Evolutionary conservation across 1,139 yeast species (phyloP).

Genomic region (Suhomyces terraborum): DNA sequence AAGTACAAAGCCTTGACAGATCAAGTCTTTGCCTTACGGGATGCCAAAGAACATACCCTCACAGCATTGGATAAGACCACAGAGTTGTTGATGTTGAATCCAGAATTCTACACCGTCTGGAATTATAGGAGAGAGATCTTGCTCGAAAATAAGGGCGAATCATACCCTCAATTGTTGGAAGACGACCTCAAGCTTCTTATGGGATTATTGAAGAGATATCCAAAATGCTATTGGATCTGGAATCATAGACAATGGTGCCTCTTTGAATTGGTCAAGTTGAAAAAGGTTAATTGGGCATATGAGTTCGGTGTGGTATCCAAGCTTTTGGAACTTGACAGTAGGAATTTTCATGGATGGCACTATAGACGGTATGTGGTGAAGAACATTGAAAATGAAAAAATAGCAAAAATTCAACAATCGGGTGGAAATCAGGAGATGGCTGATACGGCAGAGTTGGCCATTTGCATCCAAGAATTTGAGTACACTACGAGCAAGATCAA

Average conservation of each 20-base stretch:
- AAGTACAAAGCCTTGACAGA: constrained; percentile 52
- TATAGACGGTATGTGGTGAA: constrained; percentile 75
- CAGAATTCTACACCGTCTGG: constrained; percentile 91
- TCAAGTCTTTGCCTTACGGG: constrained; percentile 42
- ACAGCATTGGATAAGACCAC: constrained; percentile 53
- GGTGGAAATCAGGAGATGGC: constrained; percentile 1
- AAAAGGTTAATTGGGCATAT: constrained; percentile 58
- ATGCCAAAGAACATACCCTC: constrained; percentile 31
- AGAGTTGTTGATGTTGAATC: constrained; percentile 62
- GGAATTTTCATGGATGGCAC: constrained; percentile 97
- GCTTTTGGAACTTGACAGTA: constrained; percentile 67
- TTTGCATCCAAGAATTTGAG: constrained; percentile 57
- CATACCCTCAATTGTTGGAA: constrained; percentile 38
- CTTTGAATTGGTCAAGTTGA: constrained; percentile 47
- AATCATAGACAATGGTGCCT: constrained; percentile 88
- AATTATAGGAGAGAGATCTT: constrained; percentile 81
- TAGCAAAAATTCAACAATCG: not conserved
- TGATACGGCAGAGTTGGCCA: constrained; percentile 22
- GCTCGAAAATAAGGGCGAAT: constrained; percentile 16
- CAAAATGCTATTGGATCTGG: constrained; percentile 98
- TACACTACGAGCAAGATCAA: constrained; percentile 81
- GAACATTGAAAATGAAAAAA: constrained; percentile 42
- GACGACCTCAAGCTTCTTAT: constrained; percentile 66
- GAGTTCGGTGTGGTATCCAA: constrained; percentile 73
- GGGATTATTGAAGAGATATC: constrained; percentile 60